Conservation (phyloP, 768 basidiomycete species). For the Mycena crocata region DNA sequence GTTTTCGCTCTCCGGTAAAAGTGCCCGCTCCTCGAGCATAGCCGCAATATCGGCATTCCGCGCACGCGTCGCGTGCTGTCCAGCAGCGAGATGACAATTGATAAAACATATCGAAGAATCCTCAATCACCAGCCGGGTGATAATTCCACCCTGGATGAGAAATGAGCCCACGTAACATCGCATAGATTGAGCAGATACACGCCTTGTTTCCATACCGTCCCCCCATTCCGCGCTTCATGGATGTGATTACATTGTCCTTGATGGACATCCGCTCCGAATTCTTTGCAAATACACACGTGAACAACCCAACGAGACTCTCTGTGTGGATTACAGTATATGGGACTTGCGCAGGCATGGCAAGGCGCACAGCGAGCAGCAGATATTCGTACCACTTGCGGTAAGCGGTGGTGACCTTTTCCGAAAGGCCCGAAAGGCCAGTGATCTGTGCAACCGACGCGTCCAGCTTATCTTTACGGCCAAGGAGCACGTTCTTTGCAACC, state of each 20-base stretch:
- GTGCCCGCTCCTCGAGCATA: slow-evolving; percentile 83
- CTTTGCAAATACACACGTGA: slow-evolving; percentile 83
- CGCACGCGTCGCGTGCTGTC: slow-evolving; percentile 83
- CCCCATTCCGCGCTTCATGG: slow-evolving; percentile 92
- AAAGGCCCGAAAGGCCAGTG: slow-evolving; percentile 60
- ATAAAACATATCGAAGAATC: slow-evolving; percentile 95
- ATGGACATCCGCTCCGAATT: slow-evolving; percentile 68
- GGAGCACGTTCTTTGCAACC: slow-evolving; percentile 90
- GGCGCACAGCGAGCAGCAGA: slow-evolving; percentile 75
- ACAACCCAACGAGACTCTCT: slow-evolving; percentile 91
- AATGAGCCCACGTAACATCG: slow-evolving; percentile 2
- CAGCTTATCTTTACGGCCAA: slow-evolving; percentile 78
- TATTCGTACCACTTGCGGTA: slow-evolving; percentile 93
- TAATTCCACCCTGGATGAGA: slow-evolving; percentile 79
- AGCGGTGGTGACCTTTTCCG: slow-evolving; percentile 86
- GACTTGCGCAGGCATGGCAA: slow-evolving; percentile 77
- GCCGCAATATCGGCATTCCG: slow-evolving; percentile 90
- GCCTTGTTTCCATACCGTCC: slow-evolving; percentile 98
- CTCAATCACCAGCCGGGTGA: slow-evolving; percentile 89
- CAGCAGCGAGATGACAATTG: slow-evolving; percentile 98
- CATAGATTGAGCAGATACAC: slow-evolving; percentile 30
- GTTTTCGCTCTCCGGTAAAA: slow-evolving; percentile 71
- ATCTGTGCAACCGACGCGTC: slow-evolving; percentile 53
- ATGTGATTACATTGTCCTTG: slow-evolving; percentile 78
- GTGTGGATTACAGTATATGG: slow-evolving; percentile 85